Percentiles rank a stretch among this genome's conserved stretches.
These are phyloP conservation scores for Kuraishia ogatae DNA, from an alignment of 805 yeast species.

Conservation along the genomic window DNA sequence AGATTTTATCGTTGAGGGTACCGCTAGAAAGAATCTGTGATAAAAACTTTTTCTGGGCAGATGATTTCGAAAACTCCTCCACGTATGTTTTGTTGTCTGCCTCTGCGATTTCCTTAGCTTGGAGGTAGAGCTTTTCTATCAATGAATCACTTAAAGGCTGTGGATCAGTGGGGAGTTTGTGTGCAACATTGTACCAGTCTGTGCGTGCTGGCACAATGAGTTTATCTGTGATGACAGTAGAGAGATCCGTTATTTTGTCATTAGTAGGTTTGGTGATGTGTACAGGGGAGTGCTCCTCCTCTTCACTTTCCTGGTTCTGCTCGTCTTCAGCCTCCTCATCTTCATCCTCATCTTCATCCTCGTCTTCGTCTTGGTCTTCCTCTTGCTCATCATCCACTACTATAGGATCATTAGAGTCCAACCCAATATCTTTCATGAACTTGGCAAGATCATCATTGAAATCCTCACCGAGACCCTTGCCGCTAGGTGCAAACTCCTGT, in stretches of 20 bases:
- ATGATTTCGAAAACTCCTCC: conserved; percentile 64
- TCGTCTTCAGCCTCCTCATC: conserved; percentile 13
- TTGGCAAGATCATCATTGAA: conserved; percentile 46
- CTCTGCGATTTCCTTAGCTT: conserved; percentile 60
- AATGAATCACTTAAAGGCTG: conserved; percentile 42
- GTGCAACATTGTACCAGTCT: conserved; percentile 58
- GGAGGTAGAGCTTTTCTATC: conserved; percentile 49
- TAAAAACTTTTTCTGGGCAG: conserved; percentile 81
- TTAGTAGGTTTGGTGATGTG: conserved; percentile 8
- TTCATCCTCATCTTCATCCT: conserved; percentile 19
- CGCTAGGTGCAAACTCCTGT: conserved; percentile 38
- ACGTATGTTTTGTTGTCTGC: conserved; percentile 64
- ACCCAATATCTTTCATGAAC: conserved; percentile 63
- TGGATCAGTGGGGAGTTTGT: conserved; percentile 29
- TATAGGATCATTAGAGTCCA: conserved; percentile 29
- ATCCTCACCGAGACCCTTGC: conserved; percentile 31
- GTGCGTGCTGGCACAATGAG: conserved; percentile 51
- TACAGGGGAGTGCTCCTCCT: conserved; percentile 18
- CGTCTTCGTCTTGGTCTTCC: conserved; percentile 25
- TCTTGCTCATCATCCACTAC: conserved; percentile 21
- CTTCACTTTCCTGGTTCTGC: conserved; percentile 15
- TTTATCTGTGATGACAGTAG: conserved; percentile 47
- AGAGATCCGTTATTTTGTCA: conserved; percentile 23
- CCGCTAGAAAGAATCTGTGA: conserved; percentile 84
- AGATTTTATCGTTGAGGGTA: conserved; percentile 90